A percentile compares a stretch with the other conserved stretches of the same genome.
These are phyloP conservation scores for Gonapodya prolifera DNA, from an alignment of 192 early-diverging fungal genomes.

Conservation along the genomic window DNA sequence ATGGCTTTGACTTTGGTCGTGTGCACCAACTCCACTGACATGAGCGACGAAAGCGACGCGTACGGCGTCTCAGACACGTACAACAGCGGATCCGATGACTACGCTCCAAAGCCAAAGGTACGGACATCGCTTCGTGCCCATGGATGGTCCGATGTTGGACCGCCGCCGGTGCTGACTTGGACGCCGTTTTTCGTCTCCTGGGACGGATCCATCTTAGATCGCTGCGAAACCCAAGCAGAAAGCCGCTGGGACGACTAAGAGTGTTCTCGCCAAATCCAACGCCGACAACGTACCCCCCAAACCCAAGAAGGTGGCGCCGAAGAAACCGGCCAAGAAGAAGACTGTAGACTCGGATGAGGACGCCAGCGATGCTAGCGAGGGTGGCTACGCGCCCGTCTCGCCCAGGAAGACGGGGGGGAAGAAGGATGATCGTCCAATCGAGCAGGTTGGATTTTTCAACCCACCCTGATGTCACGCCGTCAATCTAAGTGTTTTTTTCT, in stretches of 20 bases:
- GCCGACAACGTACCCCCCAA: neutral
- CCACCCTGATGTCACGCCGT: neutral
- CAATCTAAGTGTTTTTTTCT: neutral
- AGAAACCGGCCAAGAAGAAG: neutral
- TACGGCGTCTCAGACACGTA: neutral
- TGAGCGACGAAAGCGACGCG: conserved; percentile 6
- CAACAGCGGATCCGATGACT: neutral
- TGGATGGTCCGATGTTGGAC: neutral
- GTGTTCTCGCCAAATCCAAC: neutral
- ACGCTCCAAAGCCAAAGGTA: neutral
- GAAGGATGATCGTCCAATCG: neutral
- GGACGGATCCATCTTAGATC: neutral
- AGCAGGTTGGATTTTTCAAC: neutral
- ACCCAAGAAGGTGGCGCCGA: neutral
- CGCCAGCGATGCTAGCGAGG: neutral
- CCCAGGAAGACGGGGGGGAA: neutral
- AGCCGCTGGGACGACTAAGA: neutral
- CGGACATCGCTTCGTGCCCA: neutral
- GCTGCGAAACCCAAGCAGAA: neutral
- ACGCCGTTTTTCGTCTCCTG: neutral
- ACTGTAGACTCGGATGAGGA: neutral
- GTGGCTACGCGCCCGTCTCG: neutral
- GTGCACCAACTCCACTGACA: no score
- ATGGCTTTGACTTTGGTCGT: no score
- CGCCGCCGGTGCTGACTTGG: neutral